These are phyloP conservation scores for Vigna radiata DNA, from an alignment of 306 rosid species.

Conservation along the genomic window DNA sequence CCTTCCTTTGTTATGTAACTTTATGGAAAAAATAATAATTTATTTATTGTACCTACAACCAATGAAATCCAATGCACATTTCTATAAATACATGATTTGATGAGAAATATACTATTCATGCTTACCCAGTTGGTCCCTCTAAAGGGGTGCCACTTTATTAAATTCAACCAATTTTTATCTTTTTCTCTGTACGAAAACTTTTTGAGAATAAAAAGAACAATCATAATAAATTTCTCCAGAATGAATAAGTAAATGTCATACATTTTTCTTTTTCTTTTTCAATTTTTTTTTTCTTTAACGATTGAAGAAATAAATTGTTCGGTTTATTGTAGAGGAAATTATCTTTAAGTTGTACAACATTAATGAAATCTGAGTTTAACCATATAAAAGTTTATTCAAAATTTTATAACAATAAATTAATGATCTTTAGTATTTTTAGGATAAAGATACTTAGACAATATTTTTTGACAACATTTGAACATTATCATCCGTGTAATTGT, in stretches of 20 bases:
- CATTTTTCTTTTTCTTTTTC: neutral
- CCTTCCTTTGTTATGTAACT: neutral
- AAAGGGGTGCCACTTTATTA: conserved; percentile 20
- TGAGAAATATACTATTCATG: conserved; percentile 23
- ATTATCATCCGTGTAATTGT: too few species aligned
- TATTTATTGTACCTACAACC: conserved; percentile 31
- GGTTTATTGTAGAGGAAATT: too few species aligned
- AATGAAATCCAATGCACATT: conserved; percentile 13
- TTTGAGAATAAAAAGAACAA: conserved; percentile 40
- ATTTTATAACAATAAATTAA: too few species aligned
- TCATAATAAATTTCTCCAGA: conserved; percentile 37
- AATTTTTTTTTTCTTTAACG: conserved; percentile 2
- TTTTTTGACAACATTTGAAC: too few species aligned
- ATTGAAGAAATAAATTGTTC: too few species aligned
- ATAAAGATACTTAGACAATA: too few species aligned
- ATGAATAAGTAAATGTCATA: conserved; percentile 7
- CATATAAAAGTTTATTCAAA: too few species aligned
- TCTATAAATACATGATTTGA: conserved; percentile 37
- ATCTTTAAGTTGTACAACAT: too few species aligned
- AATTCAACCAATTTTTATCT: conserved; percentile 40
- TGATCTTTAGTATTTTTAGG: too few species aligned
- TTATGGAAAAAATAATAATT: neutral
- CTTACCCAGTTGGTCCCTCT: conserved; percentile 34
- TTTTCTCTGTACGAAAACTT: conserved; percentile 38
- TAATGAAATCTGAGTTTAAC: too few species aligned